These are phyloP conservation scores for Atalantia buxifolia DNA, from an alignment of 345 rosid genomes.

Conservation along the genomic window DNA sequence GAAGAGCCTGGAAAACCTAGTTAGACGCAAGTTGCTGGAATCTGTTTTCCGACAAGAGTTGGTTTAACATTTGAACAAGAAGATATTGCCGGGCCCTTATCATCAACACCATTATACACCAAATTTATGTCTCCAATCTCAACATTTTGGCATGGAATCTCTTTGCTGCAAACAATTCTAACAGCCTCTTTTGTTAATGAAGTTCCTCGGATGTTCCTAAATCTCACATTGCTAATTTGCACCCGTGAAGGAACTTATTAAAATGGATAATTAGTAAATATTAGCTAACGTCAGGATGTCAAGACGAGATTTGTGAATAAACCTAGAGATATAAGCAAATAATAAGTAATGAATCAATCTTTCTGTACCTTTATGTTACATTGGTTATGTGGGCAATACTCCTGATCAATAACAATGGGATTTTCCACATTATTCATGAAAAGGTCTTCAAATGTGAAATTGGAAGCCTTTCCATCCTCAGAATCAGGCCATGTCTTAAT, in stretches of 20 bases:
- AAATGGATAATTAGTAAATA: background rate
- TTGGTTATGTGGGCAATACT: background rate
- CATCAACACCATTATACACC: background rate
- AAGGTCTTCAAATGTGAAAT: background rate
- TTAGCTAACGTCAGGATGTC: no score
- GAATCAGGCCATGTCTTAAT: constrained; percentile 1
- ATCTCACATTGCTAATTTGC: background rate
- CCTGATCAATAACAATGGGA: constrained; percentile 7
- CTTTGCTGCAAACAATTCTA: background rate
- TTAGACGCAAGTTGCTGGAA: background rate
- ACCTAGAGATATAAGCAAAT: no score
- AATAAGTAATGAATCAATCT: background rate
- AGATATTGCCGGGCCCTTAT: background rate
- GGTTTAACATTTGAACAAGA: background rate
- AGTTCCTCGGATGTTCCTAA: background rate
- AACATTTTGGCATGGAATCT: background rate
- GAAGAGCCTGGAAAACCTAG: no score
- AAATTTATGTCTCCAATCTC: constrained; percentile 2
- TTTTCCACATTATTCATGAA: background rate
- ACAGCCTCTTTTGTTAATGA: background rate
- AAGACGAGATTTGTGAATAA: no score
- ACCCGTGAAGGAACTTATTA: background rate
- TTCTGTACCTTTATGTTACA: background rate
- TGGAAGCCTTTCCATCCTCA: background rate
- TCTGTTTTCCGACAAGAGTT: background rate